Percentiles rank a stretch among this genome's conserved stretches.
phyloP scores from a whole-genome alignment of 495 filamentous ascomycete genomes.

The Penicillium mononematosum region DNA sequence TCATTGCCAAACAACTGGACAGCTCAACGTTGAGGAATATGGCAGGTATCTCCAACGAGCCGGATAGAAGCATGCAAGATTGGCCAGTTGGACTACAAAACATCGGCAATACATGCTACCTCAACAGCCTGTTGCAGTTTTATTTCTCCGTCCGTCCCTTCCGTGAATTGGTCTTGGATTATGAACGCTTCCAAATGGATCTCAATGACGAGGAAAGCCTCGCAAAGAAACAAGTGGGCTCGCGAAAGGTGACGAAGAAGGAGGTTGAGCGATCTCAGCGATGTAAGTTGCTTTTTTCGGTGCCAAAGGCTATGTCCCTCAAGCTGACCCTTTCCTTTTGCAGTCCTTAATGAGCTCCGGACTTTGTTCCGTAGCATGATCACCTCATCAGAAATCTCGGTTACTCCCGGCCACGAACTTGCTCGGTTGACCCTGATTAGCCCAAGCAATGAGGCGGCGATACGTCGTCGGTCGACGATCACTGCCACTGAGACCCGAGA shows the following conservation, averaged over 20 bases:
- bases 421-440: slow-evolving; percentile 77
- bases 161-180: slow-evolving; percentile 73
- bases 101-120: slow-evolving; percentile 95
- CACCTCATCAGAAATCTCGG: slow-evolving; percentile 49
- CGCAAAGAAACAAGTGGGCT: slow-evolving; percentile 63
- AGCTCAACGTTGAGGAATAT: slow-evolving; percentile 43
- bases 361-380: slow-evolving; percentile 72
- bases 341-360: slow-evolving; percentile 71
- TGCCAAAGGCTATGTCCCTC: not conserved
- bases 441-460: slow-evolving; percentile 56
- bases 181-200: slow-evolving; percentile 65
- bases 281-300: slow-evolving; percentile 53
- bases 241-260: slow-evolving; percentile 53
- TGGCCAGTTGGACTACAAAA: slow-evolving; percentile 86
- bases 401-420: slow-evolving; percentile 71
- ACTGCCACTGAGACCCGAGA: slow-evolving; percentile 35
- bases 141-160: slow-evolving; percentile 86
- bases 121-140: slow-evolving; percentile 95
- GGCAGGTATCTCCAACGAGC: slow-evolving; percentile 34
- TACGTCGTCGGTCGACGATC: slow-evolving; percentile 56
- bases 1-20: slow-evolving; percentile 51
- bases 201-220: slow-evolving; percentile 56
- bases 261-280: slow-evolving; percentile 67
- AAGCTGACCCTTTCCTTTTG: slow-evolving; percentile 6
- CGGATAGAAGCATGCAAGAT: slow-evolving; percentile 38